Conservation (phyloP, 2,329 filamentous ascomycete genomes). For the Calonectria pteridis region DNA sequence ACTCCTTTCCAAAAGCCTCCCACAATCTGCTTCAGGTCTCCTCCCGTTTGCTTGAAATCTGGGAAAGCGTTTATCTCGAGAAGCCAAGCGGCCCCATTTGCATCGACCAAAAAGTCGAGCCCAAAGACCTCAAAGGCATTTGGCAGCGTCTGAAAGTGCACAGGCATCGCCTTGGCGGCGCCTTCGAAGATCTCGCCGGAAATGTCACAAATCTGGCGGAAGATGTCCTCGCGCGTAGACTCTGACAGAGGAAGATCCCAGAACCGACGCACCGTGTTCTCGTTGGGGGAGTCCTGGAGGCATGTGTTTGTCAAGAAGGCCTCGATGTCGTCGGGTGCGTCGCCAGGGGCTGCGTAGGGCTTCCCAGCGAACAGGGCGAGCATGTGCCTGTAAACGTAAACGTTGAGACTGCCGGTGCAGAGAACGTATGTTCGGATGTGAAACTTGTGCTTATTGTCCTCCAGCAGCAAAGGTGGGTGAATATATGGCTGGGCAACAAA, state of each 20-base stretch:
- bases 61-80: conserved; percentile 97
- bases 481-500: conserved; percentile 98
- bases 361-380: conserved; percentile 90
- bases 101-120: conserved; percentile 88
- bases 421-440: conserved; percentile 95
- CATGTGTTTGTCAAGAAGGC: conserved; percentile 96
- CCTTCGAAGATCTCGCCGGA: conserved; percentile 88
- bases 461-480: conserved; percentile 80
- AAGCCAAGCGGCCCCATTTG: conserved; percentile 74
- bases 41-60: conserved; percentile 94
- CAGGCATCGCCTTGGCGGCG: conserved; percentile 83
- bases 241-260: conserved; percentile 71
- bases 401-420: conserved; percentile 79
- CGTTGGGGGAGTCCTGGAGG: conserved; percentile 74
- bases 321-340: conserved; percentile 66
- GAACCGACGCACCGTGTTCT: conserved; percentile 79
- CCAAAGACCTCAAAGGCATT: conserved; percentile 95
- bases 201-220: conserved; percentile 77
- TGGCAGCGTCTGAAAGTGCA: conserved; percentile 91
- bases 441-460: conserved; percentile 82
- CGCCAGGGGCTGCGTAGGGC: conserved; percentile 76
- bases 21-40: conserved; percentile 79
- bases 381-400: conserved; percentile 92
- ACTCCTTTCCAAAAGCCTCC: conserved; percentile 82
- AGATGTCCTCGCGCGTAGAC: conserved; percentile 72